Base-by-base conservation (phyloP, 306 rosid genomes). In the Castanea sativa region DNA sequence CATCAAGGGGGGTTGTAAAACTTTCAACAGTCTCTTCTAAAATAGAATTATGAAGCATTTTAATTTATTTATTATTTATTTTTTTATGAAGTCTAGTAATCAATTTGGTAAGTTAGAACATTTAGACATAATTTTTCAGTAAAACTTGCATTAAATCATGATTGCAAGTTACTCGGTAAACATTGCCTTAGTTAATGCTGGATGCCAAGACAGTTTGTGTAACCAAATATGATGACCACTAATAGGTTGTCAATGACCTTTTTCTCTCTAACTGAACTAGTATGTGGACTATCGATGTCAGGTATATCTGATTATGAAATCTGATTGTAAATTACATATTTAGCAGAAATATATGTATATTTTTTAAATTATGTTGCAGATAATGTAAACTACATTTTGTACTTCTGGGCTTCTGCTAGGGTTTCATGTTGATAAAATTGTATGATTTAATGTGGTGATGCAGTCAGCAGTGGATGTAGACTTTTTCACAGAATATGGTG, bases 401-500 rank as follows among this genome's bases (percentile, higher is more conserved):
- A 68, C 68, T 43, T 78, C 53, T 27, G 23, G 11, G 45, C 45
- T 41, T 41, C 45, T 41, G 33, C 68, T 75, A 73, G 72, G 23
- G 21, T 80, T 21, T 74, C 27, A 14, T 73, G 71, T 68, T 81
- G 25, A 73, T 73, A 79, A 59, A 80, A 60, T 85, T 74, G 43
- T 58, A 5, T 73, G 75, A 71, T 84, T 72, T 73, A 21, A 56
- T 76, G 27, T 67, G 81, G 72, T 82, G 64, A 74, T 89, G 91
- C 89, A 96, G 99, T 91, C 98, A 30, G 79, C 91, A 55, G 94
- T 86, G 43, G 99, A 96, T 18, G 89, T 96, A 76, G 98, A 96
- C 80, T 96, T 96, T 90, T 96, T 96, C 88, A 93, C 99, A 2
- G 98, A 93, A 78, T 96, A 96, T 81, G 99, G 99, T 60, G 99